Conservation (phyloP, 2,329 filamentous ascomycete species). For the Alternaria atra region DNA sequence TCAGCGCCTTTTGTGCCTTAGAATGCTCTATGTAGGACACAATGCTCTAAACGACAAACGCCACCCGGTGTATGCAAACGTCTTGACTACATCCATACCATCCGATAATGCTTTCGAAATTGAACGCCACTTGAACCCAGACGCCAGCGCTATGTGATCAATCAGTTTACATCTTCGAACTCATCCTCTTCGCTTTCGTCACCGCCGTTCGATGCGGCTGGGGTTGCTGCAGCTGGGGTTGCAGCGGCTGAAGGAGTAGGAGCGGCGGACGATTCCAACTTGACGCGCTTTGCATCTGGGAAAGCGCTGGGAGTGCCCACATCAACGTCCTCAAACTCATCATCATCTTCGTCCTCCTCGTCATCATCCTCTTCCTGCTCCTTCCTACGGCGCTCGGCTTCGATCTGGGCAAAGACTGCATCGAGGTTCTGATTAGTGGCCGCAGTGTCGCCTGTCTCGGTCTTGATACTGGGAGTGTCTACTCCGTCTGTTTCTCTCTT, state of each 20-base stretch:
- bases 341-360: constrained; percentile 14
- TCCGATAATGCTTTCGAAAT: not conserved
- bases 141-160: constrained; percentile 27
- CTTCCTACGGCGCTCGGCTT: constrained; percentile 63
- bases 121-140: not conserved
- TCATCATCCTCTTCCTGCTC: constrained; percentile 55
- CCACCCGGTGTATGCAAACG: not conserved
- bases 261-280: constrained; percentile 61
- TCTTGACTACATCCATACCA: not conserved
- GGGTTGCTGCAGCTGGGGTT: constrained; percentile 49
- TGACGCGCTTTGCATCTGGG: constrained; percentile 67
- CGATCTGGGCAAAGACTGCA: constrained; percentile 72
- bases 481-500: constrained; percentile 51
- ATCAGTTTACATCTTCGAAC: constrained; percentile 55
- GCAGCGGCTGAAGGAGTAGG: constrained; percentile 43
- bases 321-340: constrained; percentile 45
- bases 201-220: constrained; percentile 54
- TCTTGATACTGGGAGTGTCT: constrained; percentile 48
- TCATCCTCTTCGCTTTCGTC: constrained; percentile 59
- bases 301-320: constrained; percentile 39
- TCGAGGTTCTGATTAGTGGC: constrained; percentile 66
- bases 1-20: not conserved
- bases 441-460: constrained; percentile 60
- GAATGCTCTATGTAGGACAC: not conserved
- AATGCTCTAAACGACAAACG: not conserved